Conservation (phyloP, 208 protist genomes). For the Phytomonas sp. region DNA sequence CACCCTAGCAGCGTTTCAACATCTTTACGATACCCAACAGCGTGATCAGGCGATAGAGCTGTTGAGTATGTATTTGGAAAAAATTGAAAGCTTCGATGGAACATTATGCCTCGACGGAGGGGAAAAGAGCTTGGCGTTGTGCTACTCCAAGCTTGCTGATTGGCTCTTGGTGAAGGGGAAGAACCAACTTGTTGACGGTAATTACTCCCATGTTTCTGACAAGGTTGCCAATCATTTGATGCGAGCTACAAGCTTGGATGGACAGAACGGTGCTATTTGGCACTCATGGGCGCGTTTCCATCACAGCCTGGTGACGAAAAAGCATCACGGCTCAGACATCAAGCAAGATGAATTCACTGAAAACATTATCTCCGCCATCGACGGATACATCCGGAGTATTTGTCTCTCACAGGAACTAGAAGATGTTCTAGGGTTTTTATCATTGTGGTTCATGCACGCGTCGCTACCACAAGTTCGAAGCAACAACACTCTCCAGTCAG, state of each 20-base stretch:
- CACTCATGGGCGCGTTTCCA: slow-evolving; percentile 96
- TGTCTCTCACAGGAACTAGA: slow-evolving; percentile 86
- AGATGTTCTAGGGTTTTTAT: slow-evolving; percentile 98
- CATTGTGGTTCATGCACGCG: slow-evolving; percentile 92
- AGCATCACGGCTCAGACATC: slow-evolving; percentile 9
- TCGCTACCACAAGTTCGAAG: slow-evolving; percentile 38
- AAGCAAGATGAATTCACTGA: slow-evolving; percentile 31
- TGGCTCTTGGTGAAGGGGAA: slow-evolving; percentile 52
- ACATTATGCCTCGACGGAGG: slow-evolving; percentile 2
- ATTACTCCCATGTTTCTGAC: slow-evolving; percentile 14
- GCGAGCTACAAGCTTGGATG: slow-evolving; percentile 74
- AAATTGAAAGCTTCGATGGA: slow-evolving; percentile 24
- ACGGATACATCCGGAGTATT: slow-evolving; percentile 93
- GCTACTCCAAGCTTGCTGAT: slow-evolving; percentile 75
- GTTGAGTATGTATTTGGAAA: slow-evolving; percentile 58
- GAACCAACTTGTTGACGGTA: slow-evolving; percentile 14
- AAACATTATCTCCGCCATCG: slow-evolving; percentile 85
- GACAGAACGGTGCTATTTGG: slow-evolving; percentile 96
- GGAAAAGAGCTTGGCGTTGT: slow-evolving; percentile 58
- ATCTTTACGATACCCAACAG: slow-evolving; percentile 80
- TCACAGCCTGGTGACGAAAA: slow-evolving; percentile 62
- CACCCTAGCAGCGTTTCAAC: slow-evolving; percentile 76
- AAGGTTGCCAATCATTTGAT: slow-evolving; percentile 59
- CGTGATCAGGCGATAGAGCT: slow-evolving; percentile 56
- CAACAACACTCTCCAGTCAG: slow-evolving; percentile 62